Conservation (phyloP, 345 rosid genomes). For the Citrus unshiu region DNA sequence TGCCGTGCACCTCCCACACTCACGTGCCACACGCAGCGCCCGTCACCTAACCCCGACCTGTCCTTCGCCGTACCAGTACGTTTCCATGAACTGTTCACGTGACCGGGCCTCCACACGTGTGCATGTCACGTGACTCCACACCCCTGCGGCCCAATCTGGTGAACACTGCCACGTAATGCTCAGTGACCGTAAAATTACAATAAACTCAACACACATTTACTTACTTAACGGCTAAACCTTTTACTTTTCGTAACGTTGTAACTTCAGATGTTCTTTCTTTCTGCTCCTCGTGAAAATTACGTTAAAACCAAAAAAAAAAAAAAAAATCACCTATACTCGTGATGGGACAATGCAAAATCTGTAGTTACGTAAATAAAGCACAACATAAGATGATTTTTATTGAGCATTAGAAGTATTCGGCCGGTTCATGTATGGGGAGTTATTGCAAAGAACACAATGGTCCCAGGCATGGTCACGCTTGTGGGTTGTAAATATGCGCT, state of each 20-base stretch:
- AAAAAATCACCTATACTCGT: no score
- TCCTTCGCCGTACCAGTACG: conserved; percentile 35
- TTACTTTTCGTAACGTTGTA: no score
- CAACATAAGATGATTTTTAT: background rate
- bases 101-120: conserved; percentile 1
- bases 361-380: no score
- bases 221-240: no score
- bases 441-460: background rate
- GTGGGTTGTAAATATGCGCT: conserved; percentile 17
- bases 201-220: no score
- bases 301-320: no score
- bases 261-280: no score
- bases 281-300: no score
- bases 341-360: no score
- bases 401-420: background rate
- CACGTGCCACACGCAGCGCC: conserved; percentile 24
- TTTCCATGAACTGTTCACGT: conserved; percentile 19
- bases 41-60: conserved; percentile 24
- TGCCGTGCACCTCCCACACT: background rate
- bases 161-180: background rate
- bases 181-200: background rate
- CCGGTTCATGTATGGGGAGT: background rate
- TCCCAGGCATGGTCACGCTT: conserved; percentile 23
- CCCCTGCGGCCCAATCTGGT: background rate
- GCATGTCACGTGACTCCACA: conserved; percentile 8